Base-by-base conservation (phyloP, 305 asterid species). In the Fraxinus velutina region DNA sequence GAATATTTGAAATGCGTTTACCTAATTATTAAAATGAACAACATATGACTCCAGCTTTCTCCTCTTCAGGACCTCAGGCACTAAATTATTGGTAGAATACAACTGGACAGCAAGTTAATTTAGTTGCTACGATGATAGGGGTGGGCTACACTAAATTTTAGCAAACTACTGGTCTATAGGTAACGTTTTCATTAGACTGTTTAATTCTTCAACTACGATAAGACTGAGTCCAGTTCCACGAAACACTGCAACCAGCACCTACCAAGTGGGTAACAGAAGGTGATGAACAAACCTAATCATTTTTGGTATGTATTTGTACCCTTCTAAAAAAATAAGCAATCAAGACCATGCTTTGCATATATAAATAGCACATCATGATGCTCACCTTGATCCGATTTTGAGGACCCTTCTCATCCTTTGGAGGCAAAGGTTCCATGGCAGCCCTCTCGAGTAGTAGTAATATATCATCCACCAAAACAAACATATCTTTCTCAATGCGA, bases 321-420 rank as follows among this genome's bases (percentile, higher is more conserved):
- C 19, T 60, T 27, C 8, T 36, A 7, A 15, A 76, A 47, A 77
- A 33, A 27, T 19, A 34, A 32, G 60, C 50, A 57, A 8, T 24
- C 27, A 55, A 71, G 24, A 12, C n/a, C 37, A 80, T 79, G 71
- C 39, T n/a, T 29, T 4, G 32, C 64, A 55, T 2, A 78, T 19
- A 83, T n/a, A 74, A 44, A 32, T 10, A 78, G 75, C 60, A 47
- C 2, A 39, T 21, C 66, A 50, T 62, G 30, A 55, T 81, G 47
- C 84, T 86, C 85, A 92, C 98, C 96, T 93, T 94, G 30, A 92
- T 93, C 82, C 97, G 97, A 84, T 96, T 94, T 83, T 96, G 98
- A 78, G 97, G 98, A 79, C 97, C 98, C 89, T 94, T 96, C 84
- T 94, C 99, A 78, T 96, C 97, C 90, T 93, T 94, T 21, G 98